Conservation (phyloP, 371 early-diverging fungal genomes). For the Mucor circinelloides region DNA sequence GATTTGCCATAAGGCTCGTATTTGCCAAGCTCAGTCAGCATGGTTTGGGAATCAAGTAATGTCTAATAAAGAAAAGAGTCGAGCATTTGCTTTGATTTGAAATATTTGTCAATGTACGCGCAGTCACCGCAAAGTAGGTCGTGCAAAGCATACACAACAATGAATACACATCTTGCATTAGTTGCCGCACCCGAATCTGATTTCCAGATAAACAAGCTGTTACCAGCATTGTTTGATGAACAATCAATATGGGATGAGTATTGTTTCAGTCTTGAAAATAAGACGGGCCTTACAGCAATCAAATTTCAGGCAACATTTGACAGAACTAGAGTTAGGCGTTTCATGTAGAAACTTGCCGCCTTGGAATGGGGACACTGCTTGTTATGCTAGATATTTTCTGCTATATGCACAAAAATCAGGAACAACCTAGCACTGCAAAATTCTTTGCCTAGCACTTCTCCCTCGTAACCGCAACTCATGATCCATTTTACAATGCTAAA, state of each 20-base stretch:
- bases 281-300: no score
- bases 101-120: not conserved
- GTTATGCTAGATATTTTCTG: no score
- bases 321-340: not conserved
- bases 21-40: slow-evolving; percentile 15
- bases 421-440: not conserved
- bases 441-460: not conserved
- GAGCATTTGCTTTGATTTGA: slow-evolving; percentile 1
- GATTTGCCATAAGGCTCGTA: slow-evolving; percentile 24
- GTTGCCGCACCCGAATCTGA: not conserved
- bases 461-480: not conserved
- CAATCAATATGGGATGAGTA: not conserved
- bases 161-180: not conserved
- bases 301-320: not conserved
- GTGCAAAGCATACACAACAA: not conserved
- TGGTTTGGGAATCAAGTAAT: not conserved
- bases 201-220: not conserved
- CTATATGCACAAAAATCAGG: not conserved
- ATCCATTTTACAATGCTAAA: no score
- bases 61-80: not conserved
- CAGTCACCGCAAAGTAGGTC: slow-evolving; percentile 4
- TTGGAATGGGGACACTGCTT: no score
- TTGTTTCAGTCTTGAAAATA: not conserved
- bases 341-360: no score
- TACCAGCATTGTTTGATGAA: not conserved